These are phyloP conservation scores for Mollisia scopiformis DNA, from an alignment of 2,329 filamentous ascomycete species.

Conservation along the genomic window DNA sequence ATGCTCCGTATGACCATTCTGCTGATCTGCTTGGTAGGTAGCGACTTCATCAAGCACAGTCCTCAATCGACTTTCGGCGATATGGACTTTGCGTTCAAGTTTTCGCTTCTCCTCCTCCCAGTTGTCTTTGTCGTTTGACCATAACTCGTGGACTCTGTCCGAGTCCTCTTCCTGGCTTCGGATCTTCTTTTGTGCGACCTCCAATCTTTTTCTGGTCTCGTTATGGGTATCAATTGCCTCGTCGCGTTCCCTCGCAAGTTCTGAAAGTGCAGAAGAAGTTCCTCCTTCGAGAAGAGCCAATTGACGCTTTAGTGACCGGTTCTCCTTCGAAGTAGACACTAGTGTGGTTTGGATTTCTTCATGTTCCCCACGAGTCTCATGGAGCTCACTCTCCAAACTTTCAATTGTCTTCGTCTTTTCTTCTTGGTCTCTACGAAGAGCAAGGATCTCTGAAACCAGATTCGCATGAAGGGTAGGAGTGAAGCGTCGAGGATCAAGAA, in stretches of 20 bases:
- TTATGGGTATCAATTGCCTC: conserved; percentile 72
- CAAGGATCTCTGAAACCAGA: conserved; percentile 90
- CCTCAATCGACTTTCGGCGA: conserved; percentile 87
- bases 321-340: conserved; percentile 71
- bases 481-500: conserved; percentile 87
- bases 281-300: conserved; percentile 86
- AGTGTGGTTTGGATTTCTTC: conserved; percentile 69
- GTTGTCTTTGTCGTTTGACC: conserved; percentile 79
- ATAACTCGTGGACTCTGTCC: conserved; percentile 75
- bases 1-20: conserved; percentile 42
- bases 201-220: conserved; percentile 78
- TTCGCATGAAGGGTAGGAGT: conserved; percentile 95
- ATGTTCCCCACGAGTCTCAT: conserved; percentile 72
- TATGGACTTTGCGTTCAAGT: conserved; percentile 82
- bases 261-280: conserved; percentile 81
- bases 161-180: conserved; percentile 83
- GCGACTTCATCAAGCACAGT: conserved; percentile 83
- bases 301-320: conserved; percentile 80
- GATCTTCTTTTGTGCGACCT: conserved; percentile 75
- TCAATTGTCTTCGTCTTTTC: conserved; percentile 88
- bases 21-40: conserved; percentile 58
- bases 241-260: conserved; percentile 84
- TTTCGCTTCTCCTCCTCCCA: conserved; percentile 86
- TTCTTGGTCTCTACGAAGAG: conserved; percentile 85
- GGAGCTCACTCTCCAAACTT: conserved; percentile 74